Base-by-base conservation (phyloP, 257 asterid genomes). In the Cinchona pubescens region DNA sequence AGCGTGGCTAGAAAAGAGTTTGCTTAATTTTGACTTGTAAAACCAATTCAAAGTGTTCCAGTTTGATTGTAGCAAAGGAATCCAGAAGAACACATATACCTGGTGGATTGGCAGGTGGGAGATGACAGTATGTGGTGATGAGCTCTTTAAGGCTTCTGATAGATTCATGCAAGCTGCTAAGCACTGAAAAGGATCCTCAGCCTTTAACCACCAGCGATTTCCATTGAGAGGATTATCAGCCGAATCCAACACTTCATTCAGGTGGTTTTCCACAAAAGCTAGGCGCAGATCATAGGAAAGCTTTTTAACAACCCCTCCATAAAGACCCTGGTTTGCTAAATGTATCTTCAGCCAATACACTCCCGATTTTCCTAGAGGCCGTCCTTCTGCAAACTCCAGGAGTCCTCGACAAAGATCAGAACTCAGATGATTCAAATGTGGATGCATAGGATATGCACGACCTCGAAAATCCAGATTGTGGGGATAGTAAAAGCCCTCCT, bases 361-460 rank as follows among this genome's bases (percentile, higher is more conserved):
- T 60, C 98, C 98, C 72, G 94, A 89, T 78, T 86, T 88, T 53
- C 97, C 97, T 74, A 94, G 79, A 15, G 93, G 97, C 69, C 89
- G 86, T 62, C 98, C 98, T 82, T 94, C 98, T 73, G 97, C 88
- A 86, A 94, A 94, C 83, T 94, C 98, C 71, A 94, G 97, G 85
- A 90, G 84, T 67, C 97, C 98, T 83, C 98, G 87, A 82, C 98
- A 94, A 29, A 92, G 88, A 90, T 94, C 98, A 63, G 97, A 92
- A 82, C 93, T 90, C 42, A 94, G 89, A 82, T 94, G 97, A 84
- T 92, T 94, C 79, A 94, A 79, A 86, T 94, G 97, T 18, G 98
- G 96, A 84, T 94, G 97, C 98, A 94, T 92, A 49, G 98, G 98
- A 81, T 94, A 94, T 75, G 98, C 98, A 68, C 98, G 96, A 74